phyloP scores from a whole-genome alignment of 163 green algal genomes.

The Volvox carteri region DNA sequence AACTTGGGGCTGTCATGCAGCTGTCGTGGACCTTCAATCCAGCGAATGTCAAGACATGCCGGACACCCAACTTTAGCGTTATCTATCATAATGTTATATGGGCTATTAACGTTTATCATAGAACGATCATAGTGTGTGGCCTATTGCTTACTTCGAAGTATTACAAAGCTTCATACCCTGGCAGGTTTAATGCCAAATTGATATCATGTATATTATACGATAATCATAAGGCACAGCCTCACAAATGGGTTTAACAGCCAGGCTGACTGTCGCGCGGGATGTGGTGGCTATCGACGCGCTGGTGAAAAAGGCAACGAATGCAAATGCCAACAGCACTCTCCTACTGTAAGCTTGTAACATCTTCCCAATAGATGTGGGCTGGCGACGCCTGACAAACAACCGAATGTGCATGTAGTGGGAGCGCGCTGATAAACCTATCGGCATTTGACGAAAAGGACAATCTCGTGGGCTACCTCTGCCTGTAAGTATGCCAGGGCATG shows the following conservation, averaged over 20 bases:
- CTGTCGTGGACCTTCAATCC: slow-evolving; percentile 8
- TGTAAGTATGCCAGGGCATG: slow-evolving; percentile 67
- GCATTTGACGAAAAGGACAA: slow-evolving; percentile 56
- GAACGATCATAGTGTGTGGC: not conserved
- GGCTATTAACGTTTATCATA: not conserved
- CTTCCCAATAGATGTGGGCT: no score
- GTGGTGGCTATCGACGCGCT: slow-evolving; percentile 29
- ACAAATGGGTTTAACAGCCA: slow-evolving; percentile 15
- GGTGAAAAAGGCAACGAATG: slow-evolving; percentile 15
- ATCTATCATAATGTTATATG: not conserved
- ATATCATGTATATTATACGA: not conserved
- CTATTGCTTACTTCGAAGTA: slow-evolving; percentile 10
- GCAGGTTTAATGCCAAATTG: not conserved
- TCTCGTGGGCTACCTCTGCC: slow-evolving; percentile 64
- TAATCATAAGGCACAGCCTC: not conserved
- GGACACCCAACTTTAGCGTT: not conserved
- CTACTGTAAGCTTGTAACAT: not conserved
- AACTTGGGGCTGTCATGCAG: not conserved
- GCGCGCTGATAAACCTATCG: slow-evolving; percentile 60
- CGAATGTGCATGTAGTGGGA: slow-evolving; percentile 59
- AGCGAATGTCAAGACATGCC: not conserved
- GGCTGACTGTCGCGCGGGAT: slow-evolving; percentile 19
- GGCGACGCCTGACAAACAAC: not conserved
- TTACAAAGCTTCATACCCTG: not conserved
- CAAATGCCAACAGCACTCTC: not conserved